Evolutionary conservation across 768 basidiomycete species (phyloP), one percentile per base, ranked within the genome.

Genomic region (Calocybe gangraenosa): DNA sequence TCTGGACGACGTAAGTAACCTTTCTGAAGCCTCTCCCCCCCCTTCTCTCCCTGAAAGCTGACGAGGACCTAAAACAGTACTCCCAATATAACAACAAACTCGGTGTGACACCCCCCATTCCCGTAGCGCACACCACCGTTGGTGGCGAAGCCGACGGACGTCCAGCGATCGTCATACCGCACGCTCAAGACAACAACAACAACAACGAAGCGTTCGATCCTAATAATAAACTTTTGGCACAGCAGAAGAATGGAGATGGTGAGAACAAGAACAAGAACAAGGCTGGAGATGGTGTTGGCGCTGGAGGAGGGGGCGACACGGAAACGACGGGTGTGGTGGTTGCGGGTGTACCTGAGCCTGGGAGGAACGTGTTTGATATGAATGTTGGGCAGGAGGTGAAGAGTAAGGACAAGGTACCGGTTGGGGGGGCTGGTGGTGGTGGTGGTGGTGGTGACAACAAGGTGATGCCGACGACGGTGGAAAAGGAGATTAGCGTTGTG

Each of bases 331-430:
- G 34, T 54, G 61, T 44, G 67, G 78, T 11, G 60, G 67, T 71
- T 10, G 64, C 70, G 17, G 78, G 75, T 9, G 75, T 78, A 44
- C 66, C 84, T 0, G 87, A 87, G 53, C 89, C 90, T 0, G 89
- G 90, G 0, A 72, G 65, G 13, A 82, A 92, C 58, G 71, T 90
- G 47, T 92, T 92, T 55, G 84, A 72, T 0, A 74, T 70, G 22
- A 65, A 72, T 25, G 68, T 65, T 1, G 65, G 62, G 14, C 69
- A 69, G 37, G 73, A 78, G 5, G 57, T 68, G 37, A 77, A 75
- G 64, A 84, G 82, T 52, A 38, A 28, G 34, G 43, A 46, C 9
- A n/a, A 25, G 30, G 31, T 3, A 23, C 23, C 19, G 3, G 18
- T 22, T 13, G 32, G 17, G 31, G 46, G 40, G 17, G n/a, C n/a